Evolutionary conservation across 129 eudicot species (phyloP).

Genomic region (Dittrichia graveolens): DNA sequence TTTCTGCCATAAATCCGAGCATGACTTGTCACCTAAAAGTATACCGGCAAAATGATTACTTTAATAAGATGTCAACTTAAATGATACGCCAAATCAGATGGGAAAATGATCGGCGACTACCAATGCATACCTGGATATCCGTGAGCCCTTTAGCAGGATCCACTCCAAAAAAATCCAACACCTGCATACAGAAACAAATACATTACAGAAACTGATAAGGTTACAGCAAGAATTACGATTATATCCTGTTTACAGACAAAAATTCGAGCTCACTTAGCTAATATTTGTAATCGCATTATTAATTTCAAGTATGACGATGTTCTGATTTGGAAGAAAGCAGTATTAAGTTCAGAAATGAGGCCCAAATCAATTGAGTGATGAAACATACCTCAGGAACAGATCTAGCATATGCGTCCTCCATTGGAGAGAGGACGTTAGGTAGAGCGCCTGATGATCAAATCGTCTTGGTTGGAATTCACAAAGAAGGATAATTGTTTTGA

Average conservation of each 20-base stretch:
- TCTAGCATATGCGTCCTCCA: conserved; percentile 95
- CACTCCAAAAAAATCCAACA: conserved; percentile 71
- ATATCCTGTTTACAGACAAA: background rate
- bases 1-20: conserved; percentile 80
- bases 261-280: background rate
- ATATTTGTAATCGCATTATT: background rate
- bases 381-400: conserved; percentile 66
- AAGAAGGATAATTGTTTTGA: background rate
- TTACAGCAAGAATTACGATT: background rate
- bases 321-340: background rate
- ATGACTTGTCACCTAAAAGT: conserved; percentile 67
- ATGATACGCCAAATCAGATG: background rate
- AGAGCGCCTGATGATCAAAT: conserved; percentile 15
- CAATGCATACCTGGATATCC: conserved; percentile 61
- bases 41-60: background rate
- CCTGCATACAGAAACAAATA: conserved; percentile 46
- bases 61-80: background rate
- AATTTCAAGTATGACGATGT: too few species aligned
- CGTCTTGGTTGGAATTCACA: background rate
- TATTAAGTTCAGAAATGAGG: background rate
- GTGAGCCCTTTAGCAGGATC: conserved; percentile 81
- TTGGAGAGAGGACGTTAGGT: conserved; percentile 44
- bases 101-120: background rate
- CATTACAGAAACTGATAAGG: too few species aligned
- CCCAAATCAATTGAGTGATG: background rate